phyloP scores from a whole-genome alignment of 78 protist species.

The Speleostelium caveatum region DNA sequence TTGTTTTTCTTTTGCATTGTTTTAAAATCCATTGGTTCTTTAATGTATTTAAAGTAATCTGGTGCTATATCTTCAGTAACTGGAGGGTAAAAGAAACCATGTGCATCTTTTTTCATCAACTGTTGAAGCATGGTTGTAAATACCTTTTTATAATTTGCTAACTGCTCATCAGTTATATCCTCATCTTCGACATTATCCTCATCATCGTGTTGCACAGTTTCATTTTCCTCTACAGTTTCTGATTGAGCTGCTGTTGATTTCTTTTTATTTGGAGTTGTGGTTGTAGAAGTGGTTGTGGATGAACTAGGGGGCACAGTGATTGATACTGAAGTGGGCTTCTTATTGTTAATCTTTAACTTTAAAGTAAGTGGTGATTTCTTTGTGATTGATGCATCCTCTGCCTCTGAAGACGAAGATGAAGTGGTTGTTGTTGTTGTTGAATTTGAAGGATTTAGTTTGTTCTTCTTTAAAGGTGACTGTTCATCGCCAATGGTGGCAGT shows the following conservation, averaged over 20 bases:
- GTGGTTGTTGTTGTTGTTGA: neutral
- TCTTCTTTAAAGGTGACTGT: neutral
- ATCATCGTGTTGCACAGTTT: neutral
- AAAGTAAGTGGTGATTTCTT: neutral
- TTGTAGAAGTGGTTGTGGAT: neutral
- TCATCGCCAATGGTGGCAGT: neutral
- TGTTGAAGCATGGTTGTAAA: neutral
- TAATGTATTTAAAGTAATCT: slow-evolving; percentile 50
- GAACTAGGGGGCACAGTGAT: neutral
- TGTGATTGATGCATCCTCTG: neutral
- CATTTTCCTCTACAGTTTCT: neutral
- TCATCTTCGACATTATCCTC: neutral
- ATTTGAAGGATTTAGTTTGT: neutral
- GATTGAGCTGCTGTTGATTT: neutral
- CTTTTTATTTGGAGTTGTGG: neutral
- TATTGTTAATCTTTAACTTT: neutral
- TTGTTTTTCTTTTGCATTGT: slow-evolving; percentile 41
- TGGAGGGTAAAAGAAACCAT: slow-evolving; percentile 43
- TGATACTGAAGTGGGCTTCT: neutral
- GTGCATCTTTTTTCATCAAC: slow-evolving; percentile 49
- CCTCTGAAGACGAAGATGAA: neutral
- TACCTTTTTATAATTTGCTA: slow-evolving; percentile 11
- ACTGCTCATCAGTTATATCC: neutral
- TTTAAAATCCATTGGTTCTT: slow-evolving; percentile 74
- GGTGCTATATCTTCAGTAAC: slow-evolving; percentile 76